Conservation (phyloP, 192 early-diverging fungal species). For the Coemansia sp. region DNA sequence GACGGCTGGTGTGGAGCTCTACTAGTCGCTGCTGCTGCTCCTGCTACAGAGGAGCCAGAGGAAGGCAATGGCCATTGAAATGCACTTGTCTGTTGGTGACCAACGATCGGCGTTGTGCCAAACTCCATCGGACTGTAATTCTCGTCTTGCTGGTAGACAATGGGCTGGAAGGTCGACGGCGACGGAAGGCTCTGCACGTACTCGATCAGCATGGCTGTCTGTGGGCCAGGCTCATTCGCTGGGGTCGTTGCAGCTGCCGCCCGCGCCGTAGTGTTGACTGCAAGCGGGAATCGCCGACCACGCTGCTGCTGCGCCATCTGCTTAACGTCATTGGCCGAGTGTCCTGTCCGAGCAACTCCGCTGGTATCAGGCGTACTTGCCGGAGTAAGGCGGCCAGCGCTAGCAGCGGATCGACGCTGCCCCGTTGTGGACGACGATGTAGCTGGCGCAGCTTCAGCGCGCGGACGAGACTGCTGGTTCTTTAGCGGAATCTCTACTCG, state of each 20-base stretch:
- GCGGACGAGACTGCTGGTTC: slow-evolving; percentile 17
- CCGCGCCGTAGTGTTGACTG: slow-evolving; percentile 48
- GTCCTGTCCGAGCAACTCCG: slow-evolving; percentile 2
- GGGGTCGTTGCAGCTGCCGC: slow-evolving; percentile 10
- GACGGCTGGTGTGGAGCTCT: slow-evolving; percentile 52
- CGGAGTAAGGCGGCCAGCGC: slow-evolving; percentile 17
- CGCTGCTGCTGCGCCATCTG: slow-evolving; percentile 9
- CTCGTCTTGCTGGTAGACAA: slow-evolving; percentile 72
- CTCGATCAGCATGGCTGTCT: slow-evolving; percentile 66
- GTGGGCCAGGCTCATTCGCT: slow-evolving; percentile 63
- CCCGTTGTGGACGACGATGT: not conserved
- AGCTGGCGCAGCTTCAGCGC: slow-evolving; percentile 10
- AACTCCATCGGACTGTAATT: slow-evolving; percentile 79
- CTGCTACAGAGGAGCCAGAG: slow-evolving; percentile 5
- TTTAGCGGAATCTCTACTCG: slow-evolving; percentile 42
- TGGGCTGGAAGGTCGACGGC: slow-evolving; percentile 75
- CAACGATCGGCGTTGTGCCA: slow-evolving; percentile 71
- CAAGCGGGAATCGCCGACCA: slow-evolving; percentile 47
- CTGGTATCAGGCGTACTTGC: slow-evolving; percentile 27
- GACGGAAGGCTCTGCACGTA: slow-evolving; percentile 72
- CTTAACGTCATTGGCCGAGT: slow-evolving; percentile 8
- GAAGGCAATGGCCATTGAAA: slow-evolving; percentile 74
- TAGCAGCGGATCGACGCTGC: slow-evolving; percentile 15
- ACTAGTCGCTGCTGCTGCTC: slow-evolving; percentile 3
- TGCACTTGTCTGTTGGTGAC: slow-evolving; percentile 58